Evolutionary conservation across 805 yeast species (phyloP), one percentile per base, ranked within the genome.

Genomic region (Wickerhamiella parazyma): DNA sequence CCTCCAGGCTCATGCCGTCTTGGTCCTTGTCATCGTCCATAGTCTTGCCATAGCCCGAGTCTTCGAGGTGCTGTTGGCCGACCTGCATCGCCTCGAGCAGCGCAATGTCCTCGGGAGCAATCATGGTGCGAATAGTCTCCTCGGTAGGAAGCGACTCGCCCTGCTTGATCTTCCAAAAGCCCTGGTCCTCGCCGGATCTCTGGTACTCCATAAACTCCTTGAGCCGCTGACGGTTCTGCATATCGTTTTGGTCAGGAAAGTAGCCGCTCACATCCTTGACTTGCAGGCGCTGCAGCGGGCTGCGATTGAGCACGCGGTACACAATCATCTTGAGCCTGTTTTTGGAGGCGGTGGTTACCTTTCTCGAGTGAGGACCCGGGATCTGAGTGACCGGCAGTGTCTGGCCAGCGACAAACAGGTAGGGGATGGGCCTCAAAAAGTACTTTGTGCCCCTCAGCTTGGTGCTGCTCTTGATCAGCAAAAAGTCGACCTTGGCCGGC

Each of bases 191-290:
- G 10, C 97, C 97, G 31, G 80, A 76, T 53, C 96, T 70, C 63
- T 89, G 96, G 55, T 83, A 91, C 55, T 87, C 96, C 98, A 91
- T 91, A 54, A 91, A 91, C 63, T 91, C 98, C 61, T 91, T 91
- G 45, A 91, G 70, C 49, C 95, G 71, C 63, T 89, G 97, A 54
- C 98, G 73, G 58, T 85, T 89, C 60, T 91, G 98, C 84, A 89
- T 87, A 56, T 91, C 97, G 56, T 82, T 87, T 61, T 87, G 96
- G 52, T 86, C 97, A 0, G 98, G 97, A 58, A 91, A 91, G 65
- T 89, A 96, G 41, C 73, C 73, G 0, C 94, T 77, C 18, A 91
- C 83, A 51, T 91, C 97, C 50, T 78, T 78, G 9, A 91, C 94
- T 6, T 83, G 70, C 34, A 91, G 68, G 29, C 97, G 69, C 33